phyloP scores from a whole-genome alignment of 257 asterid species.

The Solanum pimpinellifolium region DNA sequence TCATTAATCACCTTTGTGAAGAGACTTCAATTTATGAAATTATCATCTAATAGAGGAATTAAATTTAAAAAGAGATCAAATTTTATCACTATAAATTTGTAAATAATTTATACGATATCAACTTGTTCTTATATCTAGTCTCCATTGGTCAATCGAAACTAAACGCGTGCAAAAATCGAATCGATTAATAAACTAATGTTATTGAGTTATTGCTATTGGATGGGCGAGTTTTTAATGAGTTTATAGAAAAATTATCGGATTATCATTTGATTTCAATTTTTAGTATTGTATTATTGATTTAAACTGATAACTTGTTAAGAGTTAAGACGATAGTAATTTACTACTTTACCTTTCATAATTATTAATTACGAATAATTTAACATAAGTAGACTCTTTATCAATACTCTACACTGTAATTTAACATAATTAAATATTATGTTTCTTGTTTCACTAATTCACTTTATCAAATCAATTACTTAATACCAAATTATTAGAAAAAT shows the following conservation, averaged over 20 bases:
- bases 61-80: background rate
- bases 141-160: background rate
- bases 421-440: background rate
- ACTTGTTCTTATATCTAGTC: background rate
- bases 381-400: background rate
- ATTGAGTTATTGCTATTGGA: background rate
- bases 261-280: background rate
- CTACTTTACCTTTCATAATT: background rate
- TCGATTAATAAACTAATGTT: too few species aligned
- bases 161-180: background rate
- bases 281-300: background rate
- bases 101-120: background rate
- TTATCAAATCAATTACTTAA: too few species aligned
- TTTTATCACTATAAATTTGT: background rate
- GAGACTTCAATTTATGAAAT: background rate
- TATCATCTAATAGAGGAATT: background rate
- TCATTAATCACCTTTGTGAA: background rate
- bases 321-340: background rate
- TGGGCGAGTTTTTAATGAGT: background rate
- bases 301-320: too few species aligned
- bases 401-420: too few species aligned
- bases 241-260: too few species aligned
- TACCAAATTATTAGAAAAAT: background rate
- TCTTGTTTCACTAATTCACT: background rate
- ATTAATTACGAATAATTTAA: too few species aligned